Evolutionary conservation across 1,284 basidiomycete genomes (phyloP).

Genomic region (Cryptococcus hybrid): DNA sequence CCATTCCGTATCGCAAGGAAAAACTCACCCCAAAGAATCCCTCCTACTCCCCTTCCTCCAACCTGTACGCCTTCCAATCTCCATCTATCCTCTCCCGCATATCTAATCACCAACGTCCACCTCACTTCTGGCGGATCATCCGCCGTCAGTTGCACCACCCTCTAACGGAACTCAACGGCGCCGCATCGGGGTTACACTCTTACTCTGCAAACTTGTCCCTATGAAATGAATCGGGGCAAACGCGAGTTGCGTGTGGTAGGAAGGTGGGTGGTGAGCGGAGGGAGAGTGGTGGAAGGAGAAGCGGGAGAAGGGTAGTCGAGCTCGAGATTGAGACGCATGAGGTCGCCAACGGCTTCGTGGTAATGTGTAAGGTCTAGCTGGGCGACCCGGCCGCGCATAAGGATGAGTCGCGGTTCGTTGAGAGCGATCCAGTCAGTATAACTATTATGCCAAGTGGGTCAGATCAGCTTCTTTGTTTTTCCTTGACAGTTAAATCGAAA

Average conservation of each 20-base stretch:
- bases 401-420: conserved; percentile 32
- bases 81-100: conserved; percentile 40
- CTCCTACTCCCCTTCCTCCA: conserved; percentile 33
- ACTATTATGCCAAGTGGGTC: conserved; percentile 12
- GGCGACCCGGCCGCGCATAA: conserved; percentile 9
- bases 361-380: conserved; percentile 36
- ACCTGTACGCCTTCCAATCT: conserved; percentile 38
- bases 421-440: conserved; percentile 42
- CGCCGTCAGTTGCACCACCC: conserved; percentile 39
- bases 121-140: conserved; percentile 43
- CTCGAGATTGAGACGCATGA: conserved; percentile 29
- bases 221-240: conserved; percentile 39
- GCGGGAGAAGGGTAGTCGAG: conserved; percentile 8
- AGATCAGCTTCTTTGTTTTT: too few species aligned
- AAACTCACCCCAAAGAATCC: conserved; percentile 40
- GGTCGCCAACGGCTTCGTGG: conserved; percentile 41
- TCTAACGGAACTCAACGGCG: conserved; percentile 19
- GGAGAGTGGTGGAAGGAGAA: conserved; percentile 3
- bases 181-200: background rate
- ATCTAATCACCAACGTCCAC: conserved; percentile 42
- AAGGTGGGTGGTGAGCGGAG: conserved; percentile 21
- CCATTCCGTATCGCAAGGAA: background rate
- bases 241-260: conserved; percentile 21
- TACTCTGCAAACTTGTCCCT: conserved; percentile 19
- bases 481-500: background rate